Evolutionary conservation across 768 basidiomycete species (phyloP).

Genomic region (Tricholoma hemisulphureum): DNA sequence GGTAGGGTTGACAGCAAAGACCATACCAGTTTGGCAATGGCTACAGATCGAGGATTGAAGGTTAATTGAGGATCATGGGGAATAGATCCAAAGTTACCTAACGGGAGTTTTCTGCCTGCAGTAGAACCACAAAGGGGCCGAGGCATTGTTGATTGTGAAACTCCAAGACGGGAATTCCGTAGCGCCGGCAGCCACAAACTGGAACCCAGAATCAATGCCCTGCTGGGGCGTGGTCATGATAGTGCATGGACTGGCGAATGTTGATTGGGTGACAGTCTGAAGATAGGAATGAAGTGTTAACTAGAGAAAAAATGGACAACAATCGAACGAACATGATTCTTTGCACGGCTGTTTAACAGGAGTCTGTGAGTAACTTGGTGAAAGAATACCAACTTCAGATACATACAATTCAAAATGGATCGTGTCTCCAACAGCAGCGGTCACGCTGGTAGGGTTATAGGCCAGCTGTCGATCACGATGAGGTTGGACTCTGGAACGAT

Average conservation of each 20-base stretch:
- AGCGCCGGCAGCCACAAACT: constrained; percentile 32
- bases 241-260: constrained; percentile 53
- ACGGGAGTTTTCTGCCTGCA: constrained; percentile 45
- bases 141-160: constrained; percentile 44
- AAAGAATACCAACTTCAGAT: too few species aligned
- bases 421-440: constrained; percentile 44
- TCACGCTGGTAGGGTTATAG: constrained; percentile 40
- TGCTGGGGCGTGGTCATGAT: constrained; percentile 30
- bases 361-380: neutral
- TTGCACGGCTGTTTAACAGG: constrained; percentile 29
- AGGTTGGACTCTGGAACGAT: neutral
- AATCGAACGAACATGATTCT: constrained; percentile 41
- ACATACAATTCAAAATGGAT: constrained; percentile 55
- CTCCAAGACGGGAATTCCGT: constrained; percentile 41
- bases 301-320: neutral
- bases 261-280: constrained; percentile 60
- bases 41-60: constrained; percentile 19
- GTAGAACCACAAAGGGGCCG: constrained; percentile 62
- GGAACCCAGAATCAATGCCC: constrained; percentile 56
- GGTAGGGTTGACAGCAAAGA: constrained; percentile 58
- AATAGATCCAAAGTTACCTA: constrained; percentile 16
- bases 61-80: too few species aligned
- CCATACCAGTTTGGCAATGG: constrained; percentile 58
- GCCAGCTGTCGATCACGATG: constrained; percentile 26
- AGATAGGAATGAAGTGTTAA: neutral